Conservation (phyloP, 2,329 filamentous ascomycete species). For the Botrytis tulipae region DNA sequence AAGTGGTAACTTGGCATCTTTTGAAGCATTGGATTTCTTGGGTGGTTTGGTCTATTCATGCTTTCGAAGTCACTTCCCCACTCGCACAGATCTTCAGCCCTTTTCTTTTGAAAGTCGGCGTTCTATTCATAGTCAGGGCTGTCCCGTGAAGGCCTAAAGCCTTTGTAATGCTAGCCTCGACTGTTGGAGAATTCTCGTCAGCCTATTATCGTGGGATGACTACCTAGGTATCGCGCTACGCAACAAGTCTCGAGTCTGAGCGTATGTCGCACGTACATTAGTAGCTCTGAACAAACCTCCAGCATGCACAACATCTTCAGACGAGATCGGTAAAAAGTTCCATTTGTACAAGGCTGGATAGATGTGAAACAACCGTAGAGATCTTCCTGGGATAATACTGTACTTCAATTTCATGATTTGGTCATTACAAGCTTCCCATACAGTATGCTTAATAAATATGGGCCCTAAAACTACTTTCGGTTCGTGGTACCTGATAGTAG, state of each 20-base stretch:
- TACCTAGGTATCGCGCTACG: neutral
- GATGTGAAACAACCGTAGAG: neutral
- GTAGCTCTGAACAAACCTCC: neutral
- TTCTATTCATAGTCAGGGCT: slow-evolving; percentile 1
- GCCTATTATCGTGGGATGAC: neutral
- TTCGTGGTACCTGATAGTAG: neutral
- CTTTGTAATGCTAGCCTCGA: neutral
- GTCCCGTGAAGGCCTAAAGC: neutral
- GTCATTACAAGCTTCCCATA: neutral
- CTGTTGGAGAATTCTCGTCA: neutral
- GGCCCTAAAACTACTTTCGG: neutral
- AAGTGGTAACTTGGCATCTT: neutral
- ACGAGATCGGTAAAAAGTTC: neutral
- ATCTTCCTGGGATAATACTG: neutral
- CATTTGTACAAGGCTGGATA: neutral
- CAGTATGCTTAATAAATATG: neutral
- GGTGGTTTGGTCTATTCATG: neutral
- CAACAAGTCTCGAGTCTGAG: neutral
- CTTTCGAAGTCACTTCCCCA: neutral
- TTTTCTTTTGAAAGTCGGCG: neutral
- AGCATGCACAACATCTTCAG: neutral
- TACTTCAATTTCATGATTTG: neutral
- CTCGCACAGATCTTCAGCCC: slow-evolving; percentile 9
- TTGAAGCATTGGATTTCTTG: neutral
- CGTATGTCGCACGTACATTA: neutral